Evolutionary conservation across 2,329 filamentous ascomycete genomes (phyloP).

Genomic region (Ophiostoma ulmi): DNA sequence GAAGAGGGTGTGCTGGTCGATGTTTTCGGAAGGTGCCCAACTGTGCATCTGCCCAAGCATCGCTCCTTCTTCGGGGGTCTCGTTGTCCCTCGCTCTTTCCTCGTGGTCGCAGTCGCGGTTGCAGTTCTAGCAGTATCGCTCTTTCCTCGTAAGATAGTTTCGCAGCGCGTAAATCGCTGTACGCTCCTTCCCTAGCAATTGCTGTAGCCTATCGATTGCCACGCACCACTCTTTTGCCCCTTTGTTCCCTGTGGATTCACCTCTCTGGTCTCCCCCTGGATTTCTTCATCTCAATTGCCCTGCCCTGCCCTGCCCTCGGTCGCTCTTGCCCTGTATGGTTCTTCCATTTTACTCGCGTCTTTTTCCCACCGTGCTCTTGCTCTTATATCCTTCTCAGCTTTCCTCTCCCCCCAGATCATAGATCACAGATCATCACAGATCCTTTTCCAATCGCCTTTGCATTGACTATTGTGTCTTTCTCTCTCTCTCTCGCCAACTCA

Average conservation of each 20-base stretch:
- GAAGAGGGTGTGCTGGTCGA: neutral
- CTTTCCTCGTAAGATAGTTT: neutral
- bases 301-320: neutral
- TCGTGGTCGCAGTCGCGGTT: neutral
- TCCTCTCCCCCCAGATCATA: neutral
- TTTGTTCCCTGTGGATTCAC: slow-evolving; percentile 15
- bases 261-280: slow-evolving; percentile 11
- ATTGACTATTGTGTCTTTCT: slow-evolving; percentile 3
- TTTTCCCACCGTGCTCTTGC: neutral
- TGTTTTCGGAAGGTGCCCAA: slow-evolving; percentile 3
- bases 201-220: slow-evolving; percentile 17
- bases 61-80: neutral
- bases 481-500: neutral
- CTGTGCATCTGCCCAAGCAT: neutral
- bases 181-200: neutral
- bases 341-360: slow-evolving; percentile 1
- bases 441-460: neutral
- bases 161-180: neutral
- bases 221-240: slow-evolving; percentile 12
- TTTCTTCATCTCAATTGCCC: slow-evolving; percentile 11
- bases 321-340: neutral
- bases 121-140: neutral
- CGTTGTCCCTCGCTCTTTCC: slow-evolving; percentile 2
- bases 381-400: neutral
- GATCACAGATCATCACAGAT: slow-evolving; percentile 5